phyloP scores from a whole-genome alignment of 495 filamentous ascomycete species.

The Neurospora terricola region DNA sequence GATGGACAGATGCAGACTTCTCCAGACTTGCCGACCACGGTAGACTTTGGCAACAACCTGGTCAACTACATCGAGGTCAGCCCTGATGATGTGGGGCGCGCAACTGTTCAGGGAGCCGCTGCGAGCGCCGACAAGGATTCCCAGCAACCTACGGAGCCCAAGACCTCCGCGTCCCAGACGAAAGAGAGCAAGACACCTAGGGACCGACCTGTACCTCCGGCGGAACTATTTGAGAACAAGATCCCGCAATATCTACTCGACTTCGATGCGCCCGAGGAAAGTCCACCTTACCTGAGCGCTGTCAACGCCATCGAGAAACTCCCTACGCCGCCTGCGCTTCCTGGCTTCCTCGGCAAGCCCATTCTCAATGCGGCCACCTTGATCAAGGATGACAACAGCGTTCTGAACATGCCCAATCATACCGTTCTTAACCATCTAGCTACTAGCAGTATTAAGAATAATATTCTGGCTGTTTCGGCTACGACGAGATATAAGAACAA shows the following conservation, averaged over 20 bases:
- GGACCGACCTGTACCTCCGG: constrained; percentile 31
- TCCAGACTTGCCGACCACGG: constrained; percentile 78
- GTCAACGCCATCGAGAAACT: constrained; percentile 59
- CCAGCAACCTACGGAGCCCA: constrained; percentile 7
- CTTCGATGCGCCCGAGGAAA: constrained; percentile 73
- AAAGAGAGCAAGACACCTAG: constrained; percentile 31
- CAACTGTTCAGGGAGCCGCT: constrained; percentile 5
- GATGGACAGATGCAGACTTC: constrained; percentile 87
- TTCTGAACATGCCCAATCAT: constrained; percentile 91
- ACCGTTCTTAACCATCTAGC: constrained; percentile 94
- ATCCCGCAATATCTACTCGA: constrained; percentile 82
- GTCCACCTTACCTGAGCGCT: constrained; percentile 56
- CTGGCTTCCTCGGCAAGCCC: constrained; percentile 86
- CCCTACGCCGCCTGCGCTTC: constrained; percentile 73
- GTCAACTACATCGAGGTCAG: constrained; percentile 96
- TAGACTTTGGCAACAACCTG: constrained; percentile 91
- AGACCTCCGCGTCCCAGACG: constrained; percentile 10
- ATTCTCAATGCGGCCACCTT: constrained; percentile 83
- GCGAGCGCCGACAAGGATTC: constrained; percentile 14
- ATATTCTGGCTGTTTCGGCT: constrained; percentile 89
- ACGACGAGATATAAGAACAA: constrained; percentile 96
- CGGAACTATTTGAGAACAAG: constrained; percentile 45
- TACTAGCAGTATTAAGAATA: constrained; percentile 97
- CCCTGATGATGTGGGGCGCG: constrained; percentile 48
- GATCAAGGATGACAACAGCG: constrained; percentile 96